Evolutionary conservation across 305 asterid species (phyloP), one percentile per base, ranked within the genome.

Genomic region (Fraxinus angustifolia): DNA sequence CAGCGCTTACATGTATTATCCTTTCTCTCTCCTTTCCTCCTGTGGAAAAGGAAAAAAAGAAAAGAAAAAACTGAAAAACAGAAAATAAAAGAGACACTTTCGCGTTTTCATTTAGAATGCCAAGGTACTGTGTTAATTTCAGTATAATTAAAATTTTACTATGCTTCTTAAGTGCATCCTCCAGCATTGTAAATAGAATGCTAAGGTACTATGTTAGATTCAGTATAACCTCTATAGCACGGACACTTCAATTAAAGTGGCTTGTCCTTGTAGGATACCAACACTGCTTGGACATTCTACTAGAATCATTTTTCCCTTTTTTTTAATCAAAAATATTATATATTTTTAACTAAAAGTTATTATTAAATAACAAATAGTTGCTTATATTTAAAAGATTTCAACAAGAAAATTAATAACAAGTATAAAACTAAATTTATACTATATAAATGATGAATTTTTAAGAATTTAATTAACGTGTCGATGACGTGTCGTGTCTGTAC

Each of bases 121-220:
- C 60, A 50, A 50, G 8, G 21, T 50, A 50, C 60, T 3, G 19
- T 45, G 53, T 16, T 50, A 50, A 50, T 50, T 50, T 50, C 60
- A 16, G 60, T 50, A 50, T 50, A 50, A 50, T 21, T 48, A 60
- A 82, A 81, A 53, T 78, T 70, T 70, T 70, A 53, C 75, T 16
- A 12, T 67, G 75, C 83, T 23, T 79, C 19, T 31, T 31, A 81
- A 70, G 76, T 76, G 28, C 83, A 30, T 28, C 62, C n/a, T 78
- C 79, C 72, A 68, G 67, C 78, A 10, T 38, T 73, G 71, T 45
- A 78, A 56, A 72, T 40, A 78, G 73, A 67, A 67, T 78, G 82
- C n/a, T 70, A 67, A 53, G 26, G 23, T 31, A 70, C 60, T 62
- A 34, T 72, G 42, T 53, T 48, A 6, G 28, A 60, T 82, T 79